Base-by-base conservation (phyloP, 345 rosid genomes). In the Aurinia saxatilis region DNA sequence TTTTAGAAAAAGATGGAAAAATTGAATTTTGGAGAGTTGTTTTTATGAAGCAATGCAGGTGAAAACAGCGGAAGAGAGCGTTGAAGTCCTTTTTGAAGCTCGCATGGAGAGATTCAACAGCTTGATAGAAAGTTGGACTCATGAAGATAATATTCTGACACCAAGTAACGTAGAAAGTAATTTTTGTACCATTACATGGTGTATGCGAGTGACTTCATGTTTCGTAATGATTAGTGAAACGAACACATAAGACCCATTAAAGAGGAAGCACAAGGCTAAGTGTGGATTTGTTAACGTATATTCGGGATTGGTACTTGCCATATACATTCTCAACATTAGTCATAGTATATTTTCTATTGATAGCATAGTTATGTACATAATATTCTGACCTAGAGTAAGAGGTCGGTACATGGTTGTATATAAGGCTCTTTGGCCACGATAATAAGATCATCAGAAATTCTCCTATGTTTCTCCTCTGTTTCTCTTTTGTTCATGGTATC, bases 11-110 rank as follows among this genome's bases (percentile, higher is more conserved):
- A 21, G 9, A 18, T 48, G 33, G 35, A 30, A 44, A 7, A 13
- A 29, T 4, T 70, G 21, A 65, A 55, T 14, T 23, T 48, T n/a
- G 52, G 60, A 41, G 65, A 25, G 13, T 38, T 57, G 13, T 50
- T 19, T 56, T 54, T 7, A 23, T 71, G 65, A 64, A 71, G 70
- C 60, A 71, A 42, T 71, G 58, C 70, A 63, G 75, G 70, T 71
- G 65, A 71, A 57, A 57, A 56, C 27, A 71, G 60, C 14, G 65
- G 75, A 23, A 57, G 70, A 57, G 75, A 71, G 60, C 65, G 54
- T 71, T 63, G 75, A 57, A 18, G 48, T 21, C 45, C 38, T 1
- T n/a, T 56, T 29, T 46, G 57, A 45, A 60, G 62, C 34, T 52
- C n/a, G 23, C 48, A 53, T 27, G 68, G 40, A 60, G 56, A 37